phyloP scores from a whole-genome alignment of 176 grass and related monocot genomes.

The Chrysopogon serrulatus region DNA sequence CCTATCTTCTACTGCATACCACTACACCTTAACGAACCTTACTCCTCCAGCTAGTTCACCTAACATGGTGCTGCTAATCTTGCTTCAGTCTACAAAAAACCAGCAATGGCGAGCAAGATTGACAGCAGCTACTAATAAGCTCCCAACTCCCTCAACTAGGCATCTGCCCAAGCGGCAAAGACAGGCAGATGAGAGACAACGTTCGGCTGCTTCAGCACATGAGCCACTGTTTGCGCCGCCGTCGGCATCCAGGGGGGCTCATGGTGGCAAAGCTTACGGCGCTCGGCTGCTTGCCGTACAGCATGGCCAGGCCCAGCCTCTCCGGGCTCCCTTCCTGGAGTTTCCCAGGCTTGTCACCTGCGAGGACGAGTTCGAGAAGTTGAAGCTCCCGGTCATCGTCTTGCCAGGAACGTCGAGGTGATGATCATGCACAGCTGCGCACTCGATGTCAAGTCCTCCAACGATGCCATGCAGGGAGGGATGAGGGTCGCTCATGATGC shows the following conservation, averaged over 20 bases:
- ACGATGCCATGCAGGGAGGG: slow-evolving; percentile 23
- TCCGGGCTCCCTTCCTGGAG: slow-evolving; percentile 77
- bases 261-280: slow-evolving; percentile 2
- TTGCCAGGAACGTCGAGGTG: slow-evolving; percentile 21
- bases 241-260: slow-evolving; percentile 45
- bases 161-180: slow-evolving; percentile 75
- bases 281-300: slow-evolving; percentile 33
- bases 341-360: slow-evolving; percentile 64
- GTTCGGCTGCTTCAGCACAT: slow-evolving; percentile 10
- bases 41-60: neutral
- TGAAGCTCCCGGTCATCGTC: slow-evolving; percentile 11
- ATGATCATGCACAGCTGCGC: neutral
- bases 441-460: slow-evolving; percentile 18
- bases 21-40: slow-evolving; percentile 17
- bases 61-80: slow-evolving; percentile 6
- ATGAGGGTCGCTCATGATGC: slow-evolving; percentile 8
- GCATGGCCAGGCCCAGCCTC: slow-evolving; percentile 30
- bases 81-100: neutral
- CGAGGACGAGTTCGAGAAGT: slow-evolving; percentile 74
- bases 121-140: neutral
- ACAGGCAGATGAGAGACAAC: slow-evolving; percentile 50
- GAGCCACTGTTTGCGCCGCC: neutral
- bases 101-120: slow-evolving; percentile 1
- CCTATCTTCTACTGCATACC: slow-evolving; percentile 19
- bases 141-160: neutral